phyloP scores from a whole-genome alignment of 805 yeast genomes.

The Monosporozyma unispora region DNA sequence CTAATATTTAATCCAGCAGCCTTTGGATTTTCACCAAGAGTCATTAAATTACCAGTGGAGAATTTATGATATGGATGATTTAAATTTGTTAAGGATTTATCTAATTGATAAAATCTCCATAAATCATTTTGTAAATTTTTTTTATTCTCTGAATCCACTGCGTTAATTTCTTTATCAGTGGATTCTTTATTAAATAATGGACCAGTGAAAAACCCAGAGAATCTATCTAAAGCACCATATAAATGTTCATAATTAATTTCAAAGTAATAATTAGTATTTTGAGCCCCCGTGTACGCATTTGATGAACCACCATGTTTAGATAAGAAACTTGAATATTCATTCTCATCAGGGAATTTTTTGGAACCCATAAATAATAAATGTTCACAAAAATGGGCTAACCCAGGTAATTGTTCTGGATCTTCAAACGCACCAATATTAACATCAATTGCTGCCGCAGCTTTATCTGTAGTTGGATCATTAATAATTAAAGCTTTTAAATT shows the following conservation, averaged over 20 bases:
- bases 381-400: constrained; percentile 73
- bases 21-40: constrained; percentile 62
- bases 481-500: constrained; percentile 53
- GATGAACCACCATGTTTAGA: constrained; percentile 82
- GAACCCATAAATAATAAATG: constrained; percentile 78
- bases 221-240: constrained; percentile 84
- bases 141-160: constrained; percentile 93
- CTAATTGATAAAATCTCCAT: constrained; percentile 85
- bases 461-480: constrained; percentile 61
- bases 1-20: constrained; percentile 62
- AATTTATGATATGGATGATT: constrained; percentile 80
- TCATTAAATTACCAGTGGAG: constrained; percentile 77
- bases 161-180: constrained; percentile 85
- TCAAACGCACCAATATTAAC: constrained; percentile 71
- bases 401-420: constrained; percentile 56
- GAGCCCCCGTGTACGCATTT: constrained; percentile 85
- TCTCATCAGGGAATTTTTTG: constrained; percentile 65
- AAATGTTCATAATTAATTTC: constrained; percentile 69
- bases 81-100: constrained; percentile 62
- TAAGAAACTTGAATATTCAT: constrained; percentile 65
- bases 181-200: constrained; percentile 70
- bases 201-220: constrained; percentile 81
- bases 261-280: constrained; percentile 85
- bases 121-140: constrained; percentile 83
- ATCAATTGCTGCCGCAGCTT: constrained; percentile 71